These are phyloP conservation scores for Miscanthus sacchariflorus DNA, from an alignment of 202 grass and related monocot genomes.

Conservation along the genomic window DNA sequence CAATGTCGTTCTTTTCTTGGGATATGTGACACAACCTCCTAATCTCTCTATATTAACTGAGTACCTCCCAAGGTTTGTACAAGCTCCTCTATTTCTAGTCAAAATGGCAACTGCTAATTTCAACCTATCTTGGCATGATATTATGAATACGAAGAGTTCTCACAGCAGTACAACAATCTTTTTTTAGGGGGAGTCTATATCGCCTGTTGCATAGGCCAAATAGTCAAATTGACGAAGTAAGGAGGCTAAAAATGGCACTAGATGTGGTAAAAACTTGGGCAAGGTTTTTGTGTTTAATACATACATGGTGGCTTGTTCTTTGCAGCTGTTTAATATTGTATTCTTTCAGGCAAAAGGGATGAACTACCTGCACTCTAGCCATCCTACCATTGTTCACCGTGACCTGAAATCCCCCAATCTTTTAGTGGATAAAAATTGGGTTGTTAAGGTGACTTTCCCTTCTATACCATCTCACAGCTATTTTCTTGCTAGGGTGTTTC, in stretches of 20 bases:
- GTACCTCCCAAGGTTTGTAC: slow-evolving; percentile 89
- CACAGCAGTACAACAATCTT: slow-evolving; percentile 28
- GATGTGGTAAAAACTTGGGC: slow-evolving; percentile 90
- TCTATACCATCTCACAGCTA: slow-evolving; percentile 17
- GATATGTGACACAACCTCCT: slow-evolving; percentile 94
- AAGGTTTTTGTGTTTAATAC: slow-evolving; percentile 22
- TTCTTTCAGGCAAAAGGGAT: slow-evolving; percentile 94
- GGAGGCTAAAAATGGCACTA: slow-evolving; percentile 93
- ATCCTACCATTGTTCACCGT: slow-evolving; percentile 97
- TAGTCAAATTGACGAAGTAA: slow-evolving; percentile 81
- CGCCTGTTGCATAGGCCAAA: slow-evolving; percentile 92
- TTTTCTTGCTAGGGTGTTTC: slow-evolving; percentile 42
- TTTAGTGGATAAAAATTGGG: slow-evolving; percentile 99
- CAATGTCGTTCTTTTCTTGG: slow-evolving; percentile 99
- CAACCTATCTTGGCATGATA: slow-evolving; percentile 24
- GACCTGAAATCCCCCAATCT: slow-evolving; percentile 99
- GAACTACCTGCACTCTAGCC: slow-evolving; percentile 96
- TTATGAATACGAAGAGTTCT: slow-evolving; percentile 10
- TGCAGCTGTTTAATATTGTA: slow-evolving; percentile 34
- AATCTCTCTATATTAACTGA: slow-evolving; percentile 99
- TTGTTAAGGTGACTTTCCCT: slow-evolving; percentile 79
- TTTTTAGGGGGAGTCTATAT: slow-evolving; percentile 87
- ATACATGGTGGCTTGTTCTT: slow-evolving; percentile 23
- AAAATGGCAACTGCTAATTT: slow-evolving; percentile 25
- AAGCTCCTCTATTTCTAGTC: slow-evolving; percentile 29